Evolutionary conservation across 495 filamentous ascomycete species (phyloP).

Genomic region (Penicillium longicatenatum): DNA sequence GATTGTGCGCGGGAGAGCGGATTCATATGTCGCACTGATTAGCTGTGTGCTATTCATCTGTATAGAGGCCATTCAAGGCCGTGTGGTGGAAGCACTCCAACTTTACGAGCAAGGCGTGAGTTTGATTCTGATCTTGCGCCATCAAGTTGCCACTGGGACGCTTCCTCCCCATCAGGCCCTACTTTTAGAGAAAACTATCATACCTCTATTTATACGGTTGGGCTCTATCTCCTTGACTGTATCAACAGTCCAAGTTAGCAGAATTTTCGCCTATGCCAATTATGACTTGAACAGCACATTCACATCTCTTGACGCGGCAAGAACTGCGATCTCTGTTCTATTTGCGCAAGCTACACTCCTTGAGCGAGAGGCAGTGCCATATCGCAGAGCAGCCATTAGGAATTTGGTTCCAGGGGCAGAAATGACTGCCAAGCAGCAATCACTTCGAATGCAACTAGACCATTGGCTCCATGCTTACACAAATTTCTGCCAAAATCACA

Average conservation of each 20-base stretch:
- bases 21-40: conserved; percentile 43
- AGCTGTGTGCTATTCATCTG: conserved; percentile 56
- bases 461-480: conserved; percentile 11
- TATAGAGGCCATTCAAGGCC: conserved; percentile 53
- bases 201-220: conserved; percentile 27
- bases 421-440: conserved; percentile 8
- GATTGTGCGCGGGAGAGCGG: conserved; percentile 25
- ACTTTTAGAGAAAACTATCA: conserved; percentile 23
- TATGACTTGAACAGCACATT: background rate
- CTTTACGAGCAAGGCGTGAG: conserved; percentile 28
- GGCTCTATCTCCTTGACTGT: conserved; percentile 22
- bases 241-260: conserved; percentile 15
- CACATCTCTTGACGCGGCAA: conserved; percentile 18
- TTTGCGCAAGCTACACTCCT: conserved; percentile 23
- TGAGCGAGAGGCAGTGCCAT: conserved; percentile 10
- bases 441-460: conserved; percentile 7
- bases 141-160: conserved; percentile 7
- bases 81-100: conserved; percentile 28
- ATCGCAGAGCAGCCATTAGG: conserved; percentile 1
- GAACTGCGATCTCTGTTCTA: conserved; percentile 15
- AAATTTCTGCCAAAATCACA: background rate
- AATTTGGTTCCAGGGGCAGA: conserved; percentile 4
- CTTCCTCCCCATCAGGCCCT: conserved; percentile 4
- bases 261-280: conserved; percentile 11
- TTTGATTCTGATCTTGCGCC: conserved; percentile 24